Evolutionary conservation across 805 yeast genomes (phyloP).

Genomic region (Geotrichum ghanense): DNA sequence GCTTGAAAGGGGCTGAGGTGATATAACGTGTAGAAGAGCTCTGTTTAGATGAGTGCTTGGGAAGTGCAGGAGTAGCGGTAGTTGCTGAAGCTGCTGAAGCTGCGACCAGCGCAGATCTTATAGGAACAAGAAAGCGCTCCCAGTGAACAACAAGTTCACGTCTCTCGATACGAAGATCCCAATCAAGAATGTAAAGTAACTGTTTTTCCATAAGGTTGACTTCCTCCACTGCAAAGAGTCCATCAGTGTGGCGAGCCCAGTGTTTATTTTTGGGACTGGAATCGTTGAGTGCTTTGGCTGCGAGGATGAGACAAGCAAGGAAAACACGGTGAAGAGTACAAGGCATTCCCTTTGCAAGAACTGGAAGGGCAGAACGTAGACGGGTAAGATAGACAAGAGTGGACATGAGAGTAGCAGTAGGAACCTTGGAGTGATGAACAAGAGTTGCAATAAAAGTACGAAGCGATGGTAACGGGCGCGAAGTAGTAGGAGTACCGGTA

Average conservation of each 20-base stretch:
- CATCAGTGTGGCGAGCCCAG: slow-evolving; percentile 90
- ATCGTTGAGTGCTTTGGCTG: slow-evolving; percentile 91
- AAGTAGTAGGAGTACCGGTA: slow-evolving; percentile 9
- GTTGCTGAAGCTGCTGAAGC: no score
- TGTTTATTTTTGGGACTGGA: slow-evolving; percentile 92
- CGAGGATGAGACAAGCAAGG: slow-evolving; percentile 73
- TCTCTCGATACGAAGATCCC: slow-evolving; percentile 68
- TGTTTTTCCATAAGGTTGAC: slow-evolving; percentile 90
- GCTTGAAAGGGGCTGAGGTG: no score
- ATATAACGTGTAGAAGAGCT: no score
- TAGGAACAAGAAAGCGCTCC: slow-evolving; percentile 65
- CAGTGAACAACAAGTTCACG: slow-evolving; percentile 60
- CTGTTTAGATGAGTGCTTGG: no score
- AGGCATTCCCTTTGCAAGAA: slow-evolving; percentile 77
- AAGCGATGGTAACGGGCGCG: slow-evolving; percentile 18
- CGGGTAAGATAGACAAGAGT: slow-evolving; percentile 74
- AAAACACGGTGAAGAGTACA: slow-evolving; percentile 91
- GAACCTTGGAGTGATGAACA: slow-evolving; percentile 77
- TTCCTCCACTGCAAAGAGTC: slow-evolving; percentile 62
- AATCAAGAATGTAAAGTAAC: slow-evolving; percentile 65
- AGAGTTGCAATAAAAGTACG: slow-evolving; percentile 54
- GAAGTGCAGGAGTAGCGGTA: no score
- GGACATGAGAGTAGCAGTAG: slow-evolving; percentile 91
- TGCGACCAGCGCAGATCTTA: no score
- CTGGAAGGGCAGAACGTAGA: slow-evolving; percentile 66